Conservation (phyloP, 2,329 filamentous ascomycete species). For the Apiospora arundinis region DNA sequence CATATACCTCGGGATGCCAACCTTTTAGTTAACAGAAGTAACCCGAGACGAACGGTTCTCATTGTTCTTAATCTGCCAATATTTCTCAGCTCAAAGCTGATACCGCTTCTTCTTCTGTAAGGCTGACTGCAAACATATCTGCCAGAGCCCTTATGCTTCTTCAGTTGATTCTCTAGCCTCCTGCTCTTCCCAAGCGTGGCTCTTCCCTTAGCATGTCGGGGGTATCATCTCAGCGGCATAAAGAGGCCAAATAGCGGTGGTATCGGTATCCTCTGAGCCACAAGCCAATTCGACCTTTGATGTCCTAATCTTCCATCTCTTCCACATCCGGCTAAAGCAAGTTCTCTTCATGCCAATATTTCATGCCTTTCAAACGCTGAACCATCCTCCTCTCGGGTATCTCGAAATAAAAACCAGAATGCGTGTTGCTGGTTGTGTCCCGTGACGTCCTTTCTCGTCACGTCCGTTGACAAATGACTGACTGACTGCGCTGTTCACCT, state of each 20-base stretch:
- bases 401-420: background rate
- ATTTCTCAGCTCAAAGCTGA: background rate
- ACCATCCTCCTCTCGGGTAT: background rate
- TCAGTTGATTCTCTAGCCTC: background rate
- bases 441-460: background rate
- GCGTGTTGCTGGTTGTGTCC: background rate
- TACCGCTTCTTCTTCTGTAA: background rate
- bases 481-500: too few relatives aligned
- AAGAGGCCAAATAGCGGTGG: background rate
- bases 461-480: too few relatives aligned
- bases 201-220: background rate
- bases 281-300: background rate
- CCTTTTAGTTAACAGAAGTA: background rate
- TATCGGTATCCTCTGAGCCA: background rate
- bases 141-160: background rate
- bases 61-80: background rate
- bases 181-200: background rate
- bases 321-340: background rate
- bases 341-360: background rate
- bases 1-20: background rate
- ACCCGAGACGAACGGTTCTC: background rate
- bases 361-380: background rate
- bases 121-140: background rate
- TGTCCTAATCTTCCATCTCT: background rate
- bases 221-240: background rate